A percentile compares a stretch with the other conserved stretches of the same genome.
Evolutionary conservation across 108 stramenopile genomes (phyloP).

Genomic region (Stephanodiscus minutulus): DNA sequence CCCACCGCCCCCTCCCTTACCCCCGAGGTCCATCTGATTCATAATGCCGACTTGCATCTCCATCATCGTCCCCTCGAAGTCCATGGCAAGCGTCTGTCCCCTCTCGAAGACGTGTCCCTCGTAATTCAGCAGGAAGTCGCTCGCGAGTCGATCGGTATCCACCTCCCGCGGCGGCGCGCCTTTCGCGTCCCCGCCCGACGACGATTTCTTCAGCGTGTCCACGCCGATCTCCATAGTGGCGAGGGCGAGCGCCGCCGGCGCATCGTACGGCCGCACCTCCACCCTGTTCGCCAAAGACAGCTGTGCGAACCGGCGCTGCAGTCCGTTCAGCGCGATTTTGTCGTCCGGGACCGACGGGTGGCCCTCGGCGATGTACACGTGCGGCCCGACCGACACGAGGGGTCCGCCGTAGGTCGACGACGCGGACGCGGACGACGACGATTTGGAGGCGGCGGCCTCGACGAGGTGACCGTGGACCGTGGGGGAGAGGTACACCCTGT

Average conservation of each 20-base stretch:
- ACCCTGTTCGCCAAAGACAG: constrained; percentile 61
- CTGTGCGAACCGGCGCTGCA: constrained; percentile 77
- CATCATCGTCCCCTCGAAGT: constrained; percentile 90
- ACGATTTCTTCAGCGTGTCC: constrained; percentile 78
- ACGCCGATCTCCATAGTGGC: constrained; percentile 71
- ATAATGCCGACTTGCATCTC: constrained; percentile 61
- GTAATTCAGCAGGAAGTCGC: constrained; percentile 63
- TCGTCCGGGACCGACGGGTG: constrained; percentile 63
- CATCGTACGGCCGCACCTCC: constrained; percentile 58
- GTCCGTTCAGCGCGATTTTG: constrained; percentile 81
- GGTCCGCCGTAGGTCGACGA: constrained; percentile 32
- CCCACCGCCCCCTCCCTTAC: constrained; percentile 15
- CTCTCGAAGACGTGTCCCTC: constrained; percentile 83
- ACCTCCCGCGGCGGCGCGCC: constrained; percentile 62
- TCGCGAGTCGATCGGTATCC: constrained; percentile 80
- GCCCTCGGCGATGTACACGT: constrained; percentile 77
- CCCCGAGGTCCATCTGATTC: constrained; percentile 49
- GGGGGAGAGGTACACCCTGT: constrained; percentile 80
- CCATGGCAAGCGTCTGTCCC: constrained; percentile 75
- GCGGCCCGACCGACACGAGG: constrained; percentile 64
- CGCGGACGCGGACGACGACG: constrained; percentile 6
- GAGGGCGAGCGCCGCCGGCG: constrained; percentile 61
- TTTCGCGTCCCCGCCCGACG: constrained; percentile 40
- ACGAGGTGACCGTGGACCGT: constrained; percentile 45
- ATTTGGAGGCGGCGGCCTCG: constrained; percentile 49